Conservation (phyloP, 179 eudicot species). For the Amaranthus tricolor region DNA sequence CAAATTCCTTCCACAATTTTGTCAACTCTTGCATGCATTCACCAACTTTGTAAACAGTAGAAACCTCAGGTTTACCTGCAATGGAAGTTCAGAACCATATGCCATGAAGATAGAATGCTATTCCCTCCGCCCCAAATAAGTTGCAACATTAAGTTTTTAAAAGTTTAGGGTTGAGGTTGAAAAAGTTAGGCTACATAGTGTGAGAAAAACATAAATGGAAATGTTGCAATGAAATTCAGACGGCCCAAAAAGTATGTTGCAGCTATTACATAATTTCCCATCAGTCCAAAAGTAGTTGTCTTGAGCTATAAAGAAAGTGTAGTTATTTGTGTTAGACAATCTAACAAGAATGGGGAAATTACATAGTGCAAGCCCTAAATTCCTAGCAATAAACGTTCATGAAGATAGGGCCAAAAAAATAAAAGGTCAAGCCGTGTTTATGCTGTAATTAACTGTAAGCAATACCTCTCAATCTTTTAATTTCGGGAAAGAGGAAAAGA, state of each 20-base stretch:
- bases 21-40: slow-evolving; percentile 91
- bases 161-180: too few relatives aligned
- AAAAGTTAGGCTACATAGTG: too few relatives aligned
- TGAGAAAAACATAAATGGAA: too few relatives aligned
- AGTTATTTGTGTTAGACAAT: background rate
- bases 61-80: slow-evolving; percentile 73
- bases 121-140: too few relatives aligned
- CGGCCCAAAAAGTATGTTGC: too few relatives aligned
- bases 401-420: background rate
- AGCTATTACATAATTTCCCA: background rate
- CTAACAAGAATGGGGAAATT: background rate
- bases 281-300: background rate
- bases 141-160: too few relatives aligned
- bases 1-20: slow-evolving; percentile 83
- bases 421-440: background rate
- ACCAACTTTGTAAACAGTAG: slow-evolving; percentile 72
- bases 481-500: background rate
- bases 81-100: slow-evolving; percentile 14
- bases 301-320: background rate
- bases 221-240: too few relatives aligned
- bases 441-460: background rate
- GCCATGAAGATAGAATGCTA: slow-evolving; percentile 1
- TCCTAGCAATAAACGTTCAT: background rate
- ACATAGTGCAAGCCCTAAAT: background rate
- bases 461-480: background rate